Conservation (phyloP, 495 filamentous ascomycete species). For the Choiromyces venosus region DNA sequence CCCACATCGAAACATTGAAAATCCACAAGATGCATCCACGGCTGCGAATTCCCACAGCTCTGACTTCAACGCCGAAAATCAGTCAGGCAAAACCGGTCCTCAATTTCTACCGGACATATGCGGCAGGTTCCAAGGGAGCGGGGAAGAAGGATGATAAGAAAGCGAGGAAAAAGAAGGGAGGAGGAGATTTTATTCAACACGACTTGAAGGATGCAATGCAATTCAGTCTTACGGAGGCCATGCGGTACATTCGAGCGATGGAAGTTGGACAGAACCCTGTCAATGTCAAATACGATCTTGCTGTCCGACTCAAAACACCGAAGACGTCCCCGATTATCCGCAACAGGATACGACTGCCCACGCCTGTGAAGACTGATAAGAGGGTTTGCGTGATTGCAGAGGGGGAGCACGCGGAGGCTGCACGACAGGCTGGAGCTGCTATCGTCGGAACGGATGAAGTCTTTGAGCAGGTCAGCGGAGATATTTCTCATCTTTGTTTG, state of each 20-base stretch:
- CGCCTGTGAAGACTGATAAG: conserved; percentile 56
- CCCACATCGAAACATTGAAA: background rate
- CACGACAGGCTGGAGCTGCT: conserved; percentile 66
- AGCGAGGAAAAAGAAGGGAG: conserved; percentile 63
- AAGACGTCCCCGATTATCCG: conserved; percentile 82
- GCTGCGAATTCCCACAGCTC: conserved; percentile 9
- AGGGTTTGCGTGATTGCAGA: conserved; percentile 42
- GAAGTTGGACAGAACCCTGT: conserved; percentile 78
- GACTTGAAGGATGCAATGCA: conserved; percentile 59
- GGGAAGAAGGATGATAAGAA: conserved; percentile 50
- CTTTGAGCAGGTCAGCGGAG: conserved; percentile 53
- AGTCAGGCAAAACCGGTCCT: conserved; percentile 2
- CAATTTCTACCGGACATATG: conserved; percentile 20
- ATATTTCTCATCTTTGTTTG: background rate
- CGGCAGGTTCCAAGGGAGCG: conserved; percentile 21
- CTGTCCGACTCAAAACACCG: conserved; percentile 67
- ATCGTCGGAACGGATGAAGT: conserved; percentile 79
- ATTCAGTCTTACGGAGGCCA: conserved; percentile 82
- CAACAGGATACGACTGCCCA: conserved; percentile 79
- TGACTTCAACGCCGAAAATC: conserved; percentile 3
- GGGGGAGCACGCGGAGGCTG: conserved; percentile 48
- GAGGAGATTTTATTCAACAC: conserved; percentile 57
- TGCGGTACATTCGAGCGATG: conserved; percentile 87
- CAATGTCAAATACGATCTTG: conserved; percentile 76
- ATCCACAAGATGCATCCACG: conserved; percentile 18